These are phyloP conservation scores for Adansonia gregorii DNA, from an alignment of 441 rosid species.

Conservation along the genomic window DNA sequence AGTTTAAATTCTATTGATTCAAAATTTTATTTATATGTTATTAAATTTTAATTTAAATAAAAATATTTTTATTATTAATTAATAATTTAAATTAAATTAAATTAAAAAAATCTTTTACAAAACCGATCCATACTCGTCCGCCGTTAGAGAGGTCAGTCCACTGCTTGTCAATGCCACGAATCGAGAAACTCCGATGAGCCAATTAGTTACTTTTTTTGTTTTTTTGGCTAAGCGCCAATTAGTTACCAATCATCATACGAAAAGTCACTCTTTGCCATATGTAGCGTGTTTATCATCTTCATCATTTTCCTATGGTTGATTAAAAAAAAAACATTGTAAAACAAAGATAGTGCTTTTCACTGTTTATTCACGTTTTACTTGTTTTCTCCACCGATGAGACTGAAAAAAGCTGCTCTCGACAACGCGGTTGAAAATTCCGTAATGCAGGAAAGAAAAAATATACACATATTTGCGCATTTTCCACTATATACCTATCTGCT, in stretches of 20 bases:
- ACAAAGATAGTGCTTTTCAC: background rate
- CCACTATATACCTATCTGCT: background rate
- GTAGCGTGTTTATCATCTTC: background rate
- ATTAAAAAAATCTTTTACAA: too few relatives aligned
- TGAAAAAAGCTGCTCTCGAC: background rate
- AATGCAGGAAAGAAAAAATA: background rate
- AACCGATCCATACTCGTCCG: too few relatives aligned
- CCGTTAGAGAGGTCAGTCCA: too few relatives aligned
- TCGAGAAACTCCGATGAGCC: too few relatives aligned
- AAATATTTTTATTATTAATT: too few relatives aligned
- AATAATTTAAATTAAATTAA: too few relatives aligned
- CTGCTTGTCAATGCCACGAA: too few relatives aligned
- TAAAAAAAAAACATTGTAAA: background rate
- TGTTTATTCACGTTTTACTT: background rate
- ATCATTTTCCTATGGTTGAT: background rate
- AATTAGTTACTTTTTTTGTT: too few relatives aligned
- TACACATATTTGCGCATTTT: background rate
- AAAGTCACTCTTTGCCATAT: background rate
- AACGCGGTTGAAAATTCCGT: background rate
- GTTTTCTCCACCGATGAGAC: background rate
- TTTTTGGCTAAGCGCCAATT: background rate
- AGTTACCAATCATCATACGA: background rate
- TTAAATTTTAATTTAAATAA: too few relatives aligned
- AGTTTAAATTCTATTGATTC: too few relatives aligned
- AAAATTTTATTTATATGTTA: too few relatives aligned